Conservation (phyloP, 2,329 filamentous ascomycete species). For the Phialophora macrospora region DNA sequence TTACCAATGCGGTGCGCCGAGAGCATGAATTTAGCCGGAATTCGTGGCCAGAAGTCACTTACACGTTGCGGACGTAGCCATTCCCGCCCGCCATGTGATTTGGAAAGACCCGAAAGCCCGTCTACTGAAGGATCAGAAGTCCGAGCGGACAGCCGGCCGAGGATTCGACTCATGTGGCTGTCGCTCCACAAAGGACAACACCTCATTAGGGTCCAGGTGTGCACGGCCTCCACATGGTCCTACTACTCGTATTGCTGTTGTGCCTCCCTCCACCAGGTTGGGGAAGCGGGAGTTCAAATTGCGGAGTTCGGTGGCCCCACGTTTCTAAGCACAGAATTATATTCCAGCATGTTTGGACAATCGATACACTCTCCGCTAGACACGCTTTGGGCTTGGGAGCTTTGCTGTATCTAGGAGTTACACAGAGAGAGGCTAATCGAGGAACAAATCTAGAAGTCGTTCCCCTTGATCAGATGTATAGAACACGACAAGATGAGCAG, state of each 20-base stretch:
- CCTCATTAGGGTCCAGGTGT: not conserved
- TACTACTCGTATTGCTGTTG: not conserved
- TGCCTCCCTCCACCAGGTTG: not conserved
- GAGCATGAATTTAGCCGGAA: constrained; percentile 24
- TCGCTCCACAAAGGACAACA: not conserved
- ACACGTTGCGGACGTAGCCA: not conserved
- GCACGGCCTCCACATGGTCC: too few relatives aligned
- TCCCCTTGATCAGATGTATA: not conserved
- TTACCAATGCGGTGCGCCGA: not conserved
- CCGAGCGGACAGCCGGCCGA: constrained; percentile 16
- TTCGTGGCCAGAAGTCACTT: not conserved
- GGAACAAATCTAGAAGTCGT: not conserved
- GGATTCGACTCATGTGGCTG: not conserved
- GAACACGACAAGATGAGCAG: not conserved
- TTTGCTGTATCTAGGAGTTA: not conserved
- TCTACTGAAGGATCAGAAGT: not conserved
- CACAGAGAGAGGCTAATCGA: not conserved
- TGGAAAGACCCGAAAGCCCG: not conserved
- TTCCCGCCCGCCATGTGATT: not conserved
- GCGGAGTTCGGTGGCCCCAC: not conserved
- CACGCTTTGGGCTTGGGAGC: not conserved
- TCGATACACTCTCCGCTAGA: not conserved
- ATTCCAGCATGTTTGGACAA: not conserved
- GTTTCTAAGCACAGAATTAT: not conserved
- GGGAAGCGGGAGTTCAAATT: not conserved